Evolutionary conservation across 345 rosid genomes (phyloP).

Genomic region (Abelmoschus esculentus): DNA sequence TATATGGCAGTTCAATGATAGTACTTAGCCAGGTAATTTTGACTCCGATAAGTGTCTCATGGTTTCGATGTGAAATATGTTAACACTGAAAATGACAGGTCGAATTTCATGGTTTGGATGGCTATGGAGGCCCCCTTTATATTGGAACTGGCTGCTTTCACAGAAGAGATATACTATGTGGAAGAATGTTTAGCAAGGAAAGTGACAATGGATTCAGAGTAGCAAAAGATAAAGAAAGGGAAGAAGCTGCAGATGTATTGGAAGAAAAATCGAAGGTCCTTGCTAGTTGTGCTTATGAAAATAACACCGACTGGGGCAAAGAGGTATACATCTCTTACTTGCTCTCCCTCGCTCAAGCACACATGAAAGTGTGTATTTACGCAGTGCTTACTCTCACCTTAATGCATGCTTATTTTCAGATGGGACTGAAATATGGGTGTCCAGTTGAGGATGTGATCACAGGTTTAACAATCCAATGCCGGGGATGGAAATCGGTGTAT

Average conservation of each 20-base stretch:
- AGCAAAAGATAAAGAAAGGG: not conserved
- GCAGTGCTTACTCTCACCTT: not conserved
- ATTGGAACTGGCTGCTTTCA: slow-evolving; percentile 80
- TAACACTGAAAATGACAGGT: slow-evolving; percentile 26
- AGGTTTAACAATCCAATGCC: slow-evolving; percentile 59
- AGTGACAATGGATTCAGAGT: not conserved
- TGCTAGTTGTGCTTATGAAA: slow-evolving; percentile 51
- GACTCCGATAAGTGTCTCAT: not conserved
- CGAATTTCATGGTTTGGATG: slow-evolving; percentile 58
- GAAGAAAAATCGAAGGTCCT: slow-evolving; percentile 37
- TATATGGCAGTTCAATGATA: slow-evolving; percentile 27
- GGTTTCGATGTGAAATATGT: not conserved
- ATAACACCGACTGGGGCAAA: slow-evolving; percentile 60
- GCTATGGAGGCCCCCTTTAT: slow-evolving; percentile 57
- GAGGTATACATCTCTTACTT: slow-evolving; percentile 31
- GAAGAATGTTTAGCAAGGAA: slow-evolving; percentile 15
- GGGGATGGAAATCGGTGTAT: slow-evolving; percentile 70
- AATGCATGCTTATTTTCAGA: slow-evolving; percentile 27
- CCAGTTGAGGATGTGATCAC: slow-evolving; percentile 82
- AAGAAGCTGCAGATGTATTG: slow-evolving; percentile 2
- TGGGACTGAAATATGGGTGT: slow-evolving; percentile 73
- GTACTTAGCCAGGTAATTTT: slow-evolving; percentile 22
- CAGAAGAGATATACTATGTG: slow-evolving; percentile 60
- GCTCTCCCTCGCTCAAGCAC: not conserved
- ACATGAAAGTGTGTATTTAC: not conserved